Evolutionary conservation across 129 eudicot species (phyloP).

Genomic region (Sambucus nigra): DNA sequence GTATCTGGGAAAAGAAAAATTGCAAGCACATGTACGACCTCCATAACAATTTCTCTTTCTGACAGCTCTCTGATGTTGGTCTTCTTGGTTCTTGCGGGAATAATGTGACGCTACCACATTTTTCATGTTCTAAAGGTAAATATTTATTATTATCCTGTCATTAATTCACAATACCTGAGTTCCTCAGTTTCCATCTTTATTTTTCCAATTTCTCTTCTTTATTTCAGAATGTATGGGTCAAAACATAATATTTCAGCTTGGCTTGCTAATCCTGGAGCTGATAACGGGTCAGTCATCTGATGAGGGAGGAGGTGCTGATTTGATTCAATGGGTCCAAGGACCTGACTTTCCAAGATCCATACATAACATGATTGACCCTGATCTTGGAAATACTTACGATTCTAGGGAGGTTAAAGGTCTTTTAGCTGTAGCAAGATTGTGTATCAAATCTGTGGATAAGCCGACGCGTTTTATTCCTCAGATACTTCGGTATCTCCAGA

Average conservation of each 20-base stretch:
- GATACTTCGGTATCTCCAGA: slow-evolving; percentile 71
- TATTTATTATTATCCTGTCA: background rate
- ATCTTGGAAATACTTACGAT: slow-evolving; percentile 65
- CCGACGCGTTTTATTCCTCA: slow-evolving; percentile 49
- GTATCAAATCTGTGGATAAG: slow-evolving; percentile 50
- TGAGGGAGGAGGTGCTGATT: slow-evolving; percentile 44
- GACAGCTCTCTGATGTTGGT: slow-evolving; percentile 66
- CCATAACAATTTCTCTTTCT: slow-evolving; percentile 1
- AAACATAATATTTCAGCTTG: slow-evolving; percentile 57
- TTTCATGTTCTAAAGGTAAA: slow-evolving; percentile 43
- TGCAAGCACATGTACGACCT: too few species aligned
- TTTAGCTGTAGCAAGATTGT: slow-evolving; percentile 68
- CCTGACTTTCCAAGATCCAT: slow-evolving; percentile 36
- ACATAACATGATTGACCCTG: slow-evolving; percentile 83
- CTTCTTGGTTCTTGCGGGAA: slow-evolving; percentile 36
- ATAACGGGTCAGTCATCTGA: slow-evolving; percentile 79
- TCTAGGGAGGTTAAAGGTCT: slow-evolving; percentile 59
- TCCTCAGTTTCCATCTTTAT: background rate
- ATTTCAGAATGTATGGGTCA: slow-evolving; percentile 35
- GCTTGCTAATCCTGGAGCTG: slow-evolving; percentile 68
- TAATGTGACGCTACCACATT: slow-evolving; percentile 22
- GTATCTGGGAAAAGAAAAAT: too few species aligned
- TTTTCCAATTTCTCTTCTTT: background rate
- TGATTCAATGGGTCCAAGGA: slow-evolving; percentile 70
- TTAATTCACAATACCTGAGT: background rate